Evolutionary conservation across 2,329 filamentous ascomycete genomes (phyloP), one percentile per base, ranked within the genome.

Genomic region (Calonectria crousiana): DNA sequence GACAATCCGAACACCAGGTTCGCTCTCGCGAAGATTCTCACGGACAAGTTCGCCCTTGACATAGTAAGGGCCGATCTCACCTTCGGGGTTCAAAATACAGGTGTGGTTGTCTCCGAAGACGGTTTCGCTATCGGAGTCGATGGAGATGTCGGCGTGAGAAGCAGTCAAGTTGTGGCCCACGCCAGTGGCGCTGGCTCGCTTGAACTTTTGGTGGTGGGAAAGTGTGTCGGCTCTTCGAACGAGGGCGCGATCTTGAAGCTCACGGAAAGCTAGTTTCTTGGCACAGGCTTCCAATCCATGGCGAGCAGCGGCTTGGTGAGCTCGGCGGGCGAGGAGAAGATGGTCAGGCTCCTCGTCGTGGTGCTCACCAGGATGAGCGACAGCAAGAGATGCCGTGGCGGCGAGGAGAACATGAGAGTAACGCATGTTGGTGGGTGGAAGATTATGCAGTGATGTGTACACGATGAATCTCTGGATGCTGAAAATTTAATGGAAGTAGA

Each of bases 1-100:
- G 58, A 83, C 58, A 36, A 69, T 66, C 9, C 41, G 60, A 11
- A 65, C 60, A n/a, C 60, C 60, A 23, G 41, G 26, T 11, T 65
- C 34, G 28, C 18, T 32, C 10, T 65, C 60, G 8, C 60, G 41
- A 14, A 65, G 10, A 3, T 65, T 32, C 28, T 65, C 28, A 11
- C 60, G 60, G 13, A 65, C 30, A 6, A 65, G 60, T 18, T 65
- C 60, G 2, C 60, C 60, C 60, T 65, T 65, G 60, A 49, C 60
- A n/a, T 65, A 65, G 41, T 49, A 65, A 6, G 60, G 60, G 4
- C 60, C 60, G 11, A 65, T 34, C 38, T 65, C 60, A 23, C 60
- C 60, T 41, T 65, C 60, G 30, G 60, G 60, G 28, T 65, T 49
- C 28, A 65, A 10, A 11, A 65, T 65, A 28, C 60, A 65, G 16